Percentiles rank a stretch among this genome's conserved stretches.
Conservation (phyloP, 164 flowering plant genomes). For the Magnolia officinalis region DNA sequence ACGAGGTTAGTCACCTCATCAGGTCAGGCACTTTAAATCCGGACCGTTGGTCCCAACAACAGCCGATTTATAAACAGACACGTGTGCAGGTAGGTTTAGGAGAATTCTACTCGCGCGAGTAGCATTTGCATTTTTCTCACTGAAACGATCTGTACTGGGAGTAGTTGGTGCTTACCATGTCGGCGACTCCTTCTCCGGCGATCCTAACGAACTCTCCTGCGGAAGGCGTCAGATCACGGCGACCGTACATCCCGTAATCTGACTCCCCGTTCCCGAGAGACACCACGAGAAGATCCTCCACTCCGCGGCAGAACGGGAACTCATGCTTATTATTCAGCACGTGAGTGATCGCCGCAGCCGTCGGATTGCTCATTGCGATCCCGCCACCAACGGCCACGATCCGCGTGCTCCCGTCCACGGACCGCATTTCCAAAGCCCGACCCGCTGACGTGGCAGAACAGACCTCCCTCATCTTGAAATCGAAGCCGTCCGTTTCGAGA, state of each 20-base stretch:
- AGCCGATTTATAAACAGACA: no score
- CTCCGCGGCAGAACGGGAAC: constrained; percentile 55
- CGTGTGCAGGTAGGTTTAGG: neutral
- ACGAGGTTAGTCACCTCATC: no score
- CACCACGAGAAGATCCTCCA: constrained; percentile 50
- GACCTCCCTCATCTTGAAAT: constrained; percentile 53
- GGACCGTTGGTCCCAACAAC: no score
- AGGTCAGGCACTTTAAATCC: no score
- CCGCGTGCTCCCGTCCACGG: constrained; percentile 45
- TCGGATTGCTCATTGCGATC: constrained; percentile 62
- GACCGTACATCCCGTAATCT: constrained; percentile 5
- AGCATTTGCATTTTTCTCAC: neutral
- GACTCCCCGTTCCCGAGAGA: constrained; percentile 61
- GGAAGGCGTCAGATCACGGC: constrained; percentile 15
- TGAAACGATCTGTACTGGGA: neutral
- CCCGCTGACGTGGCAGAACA: constrained; percentile 53
- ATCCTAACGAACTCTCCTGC: constrained; percentile 33
- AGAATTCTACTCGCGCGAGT: neutral
- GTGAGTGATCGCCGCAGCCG: constrained; percentile 68
- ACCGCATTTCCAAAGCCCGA: constrained; percentile 27
- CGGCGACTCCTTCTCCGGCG: constrained; percentile 60
- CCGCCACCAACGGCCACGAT: constrained; percentile 52
- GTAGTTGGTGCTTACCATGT: constrained; percentile 32
- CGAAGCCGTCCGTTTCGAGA: constrained; percentile 54
- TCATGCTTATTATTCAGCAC: constrained; percentile 68